Conservation (phyloP, 352 stramenopile species). For the Phytophthora pini region DNA sequence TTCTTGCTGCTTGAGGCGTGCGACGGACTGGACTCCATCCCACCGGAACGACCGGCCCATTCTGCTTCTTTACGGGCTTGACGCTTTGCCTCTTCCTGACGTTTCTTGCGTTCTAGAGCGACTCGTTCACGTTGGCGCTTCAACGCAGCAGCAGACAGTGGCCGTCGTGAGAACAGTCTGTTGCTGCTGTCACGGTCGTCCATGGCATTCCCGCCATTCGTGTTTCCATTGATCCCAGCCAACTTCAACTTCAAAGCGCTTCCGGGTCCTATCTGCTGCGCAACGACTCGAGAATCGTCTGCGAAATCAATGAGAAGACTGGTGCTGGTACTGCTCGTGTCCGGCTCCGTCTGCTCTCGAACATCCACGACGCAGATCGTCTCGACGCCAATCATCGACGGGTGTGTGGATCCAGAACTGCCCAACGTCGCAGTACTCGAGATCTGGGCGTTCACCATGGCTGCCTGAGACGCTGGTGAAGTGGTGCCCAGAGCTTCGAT, state of each 20-base stretch:
- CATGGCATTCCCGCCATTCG: conserved; percentile 27
- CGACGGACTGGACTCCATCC: conserved; percentile 60
- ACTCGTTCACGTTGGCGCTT: conserved; percentile 82
- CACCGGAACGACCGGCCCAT: conserved; percentile 77
- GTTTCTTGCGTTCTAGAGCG: conserved; percentile 61
- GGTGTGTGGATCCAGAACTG: conserved; percentile 21
- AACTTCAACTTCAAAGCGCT: conserved; percentile 75
- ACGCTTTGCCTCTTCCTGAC: conserved; percentile 62
- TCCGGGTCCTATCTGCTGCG: conserved; percentile 23
- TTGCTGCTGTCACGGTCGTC: conserved; percentile 66
- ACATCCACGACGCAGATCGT: conserved; percentile 96
- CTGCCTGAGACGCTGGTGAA: conserved; percentile 33
- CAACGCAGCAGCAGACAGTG: conserved; percentile 65
- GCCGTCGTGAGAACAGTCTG: conserved; percentile 65
- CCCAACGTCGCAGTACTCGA: conserved; percentile 43
- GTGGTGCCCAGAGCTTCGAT: conserved; percentile 94
- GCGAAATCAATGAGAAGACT: conserved; percentile 36
- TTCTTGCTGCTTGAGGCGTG: conserved; percentile 53
- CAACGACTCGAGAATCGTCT: conserved; percentile 30
- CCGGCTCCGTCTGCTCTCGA: conserved; percentile 73
- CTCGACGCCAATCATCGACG: conserved; percentile 86
- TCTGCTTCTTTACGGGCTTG: conserved; percentile 76
- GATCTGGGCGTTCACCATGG: conserved; percentile 55
- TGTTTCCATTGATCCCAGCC: conserved; percentile 28
- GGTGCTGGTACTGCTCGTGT: conserved; percentile 29